Base-by-base conservation (phyloP, 139 green algal genomes). In the Pleodorina starrii region DNA sequence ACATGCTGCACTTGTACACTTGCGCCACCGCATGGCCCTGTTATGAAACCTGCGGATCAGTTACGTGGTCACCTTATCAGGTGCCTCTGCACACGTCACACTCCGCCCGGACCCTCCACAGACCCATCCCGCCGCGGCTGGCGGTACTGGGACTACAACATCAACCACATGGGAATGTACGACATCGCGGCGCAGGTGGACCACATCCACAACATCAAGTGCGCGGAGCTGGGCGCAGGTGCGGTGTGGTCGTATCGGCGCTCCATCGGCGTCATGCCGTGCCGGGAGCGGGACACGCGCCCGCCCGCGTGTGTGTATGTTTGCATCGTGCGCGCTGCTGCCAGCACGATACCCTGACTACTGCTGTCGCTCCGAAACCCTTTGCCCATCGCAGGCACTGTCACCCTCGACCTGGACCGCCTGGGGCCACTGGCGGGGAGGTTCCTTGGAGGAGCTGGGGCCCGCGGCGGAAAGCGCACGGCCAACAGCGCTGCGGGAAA, bases 191-290 rank as follows among this genome's bases (percentile, higher is more conserved):
- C 95, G 16, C 92, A 95, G 90, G 83, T 99, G 7, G 91, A 98
- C 44, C 91, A 93, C 89, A 97, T 99, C 60, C 95, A 99, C 92
- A 88, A 90, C 36, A 69, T 94, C 66, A 99, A 99, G 92, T 95
- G 93, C 72, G 68, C 74, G 21, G 97, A 99, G 92, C 94, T 98
- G 84, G 72, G 86, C 25, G 76, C 79, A 38, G 82, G 82, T 88
- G 82, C 51, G 51, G 51, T 17, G 51, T 60, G 51, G 21, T 66
- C 21, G 21, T 66, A 4, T 66, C 21, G 54, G 9, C 51, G 14
- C 51, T 17, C 14, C 17, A 60, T 17, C 51, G 14, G 51, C 17
- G 51, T 60, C 51, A 60, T 60, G 51, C 17, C 51, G 17, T 60
- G 51, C 17, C 5, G 29, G n/a, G n/a, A n/a, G n/a, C n/a, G n/a